Evolutionary conservation across 2,329 filamentous ascomycete species (phyloP).

Genomic region (Pseudocercospora macadamiae): DNA sequence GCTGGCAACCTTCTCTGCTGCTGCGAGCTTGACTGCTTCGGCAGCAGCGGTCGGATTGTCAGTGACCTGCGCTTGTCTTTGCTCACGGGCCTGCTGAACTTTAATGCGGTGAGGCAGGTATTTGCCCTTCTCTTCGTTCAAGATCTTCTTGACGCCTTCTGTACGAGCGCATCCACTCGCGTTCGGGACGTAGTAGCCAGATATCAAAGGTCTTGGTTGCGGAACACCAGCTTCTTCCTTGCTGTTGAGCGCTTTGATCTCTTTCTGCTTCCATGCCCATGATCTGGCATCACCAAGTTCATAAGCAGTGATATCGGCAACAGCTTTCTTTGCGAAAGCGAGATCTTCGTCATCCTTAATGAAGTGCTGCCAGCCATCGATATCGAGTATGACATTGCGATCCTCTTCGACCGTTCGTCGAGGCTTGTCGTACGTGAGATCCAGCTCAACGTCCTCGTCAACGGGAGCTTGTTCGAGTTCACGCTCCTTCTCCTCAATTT

Average conservation of each 20-base stretch:
- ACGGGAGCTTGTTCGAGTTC: slow-evolving; percentile 53
- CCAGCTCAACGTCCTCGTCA: slow-evolving; percentile 59
- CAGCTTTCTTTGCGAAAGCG: slow-evolving; percentile 55
- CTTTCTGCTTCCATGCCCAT: slow-evolving; percentile 73
- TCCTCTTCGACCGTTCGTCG: slow-evolving; percentile 69
- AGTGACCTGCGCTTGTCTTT: slow-evolving; percentile 77
- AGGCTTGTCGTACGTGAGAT: slow-evolving; percentile 62
- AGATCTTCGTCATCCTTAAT: slow-evolving; percentile 72
- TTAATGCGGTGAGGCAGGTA: slow-evolving; percentile 98
- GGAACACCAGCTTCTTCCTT: slow-evolving; percentile 59
- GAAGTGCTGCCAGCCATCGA: slow-evolving; percentile 70
- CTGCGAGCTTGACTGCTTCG: slow-evolving; percentile 65
- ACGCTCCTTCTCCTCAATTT: slow-evolving; percentile 39
- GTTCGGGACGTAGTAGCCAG: slow-evolving; percentile 82
- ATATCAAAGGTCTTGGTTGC: slow-evolving; percentile 57
- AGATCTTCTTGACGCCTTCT: slow-evolving; percentile 91
- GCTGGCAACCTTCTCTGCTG: slow-evolving; percentile 75
- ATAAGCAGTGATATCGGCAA: slow-evolving; percentile 51
- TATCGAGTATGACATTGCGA: slow-evolving; percentile 64
- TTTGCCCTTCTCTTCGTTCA: slow-evolving; percentile 96
- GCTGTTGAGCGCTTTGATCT: slow-evolving; percentile 70
- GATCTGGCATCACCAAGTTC: slow-evolving; percentile 61
- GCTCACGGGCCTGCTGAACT: slow-evolving; percentile 86
- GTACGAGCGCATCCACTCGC: slow-evolving; percentile 83
- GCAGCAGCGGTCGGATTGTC: slow-evolving; percentile 64